Percentiles rank a stretch among this genome's conserved stretches.
These are phyloP conservation scores for Raphanus sativus DNA, from an alignment of 345 rosid genomes.

Conservation along the genomic window DNA sequence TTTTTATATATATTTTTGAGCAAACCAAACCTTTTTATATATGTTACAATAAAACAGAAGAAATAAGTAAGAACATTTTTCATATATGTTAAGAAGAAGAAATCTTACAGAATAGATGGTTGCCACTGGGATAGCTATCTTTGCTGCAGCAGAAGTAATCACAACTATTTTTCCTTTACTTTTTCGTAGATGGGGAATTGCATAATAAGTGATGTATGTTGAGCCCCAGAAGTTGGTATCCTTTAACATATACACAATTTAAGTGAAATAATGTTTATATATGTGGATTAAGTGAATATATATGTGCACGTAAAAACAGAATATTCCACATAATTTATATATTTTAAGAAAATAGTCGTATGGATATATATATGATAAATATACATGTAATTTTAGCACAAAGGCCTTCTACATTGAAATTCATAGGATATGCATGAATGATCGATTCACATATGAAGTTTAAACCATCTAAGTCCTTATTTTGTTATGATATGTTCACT, in stretches of 20 bases:
- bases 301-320: background rate
- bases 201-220: conserved; percentile 42
- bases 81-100: background rate
- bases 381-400: background rate
- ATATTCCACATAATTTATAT: background rate
- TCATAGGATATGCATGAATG: background rate
- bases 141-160: conserved; percentile 37
- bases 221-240: conserved; percentile 57
- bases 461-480: too few species aligned
- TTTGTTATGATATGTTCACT: too few species aligned
- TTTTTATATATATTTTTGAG: background rate
- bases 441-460: too few species aligned
- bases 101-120: conserved; percentile 44
- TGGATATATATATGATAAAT: background rate
- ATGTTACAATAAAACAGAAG: background rate
- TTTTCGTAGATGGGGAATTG: conserved; percentile 47
- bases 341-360: background rate
- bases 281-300: background rate
- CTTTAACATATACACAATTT: background rate
- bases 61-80: background rate
- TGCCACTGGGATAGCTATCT: conserved; percentile 30
- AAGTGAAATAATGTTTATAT: background rate
- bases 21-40: background rate
- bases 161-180: conserved; percentile 53
- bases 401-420: background rate